Base-by-base conservation (phyloP, 2,329 filamentous ascomycete species). In the Mollisia scopiformis region DNA sequence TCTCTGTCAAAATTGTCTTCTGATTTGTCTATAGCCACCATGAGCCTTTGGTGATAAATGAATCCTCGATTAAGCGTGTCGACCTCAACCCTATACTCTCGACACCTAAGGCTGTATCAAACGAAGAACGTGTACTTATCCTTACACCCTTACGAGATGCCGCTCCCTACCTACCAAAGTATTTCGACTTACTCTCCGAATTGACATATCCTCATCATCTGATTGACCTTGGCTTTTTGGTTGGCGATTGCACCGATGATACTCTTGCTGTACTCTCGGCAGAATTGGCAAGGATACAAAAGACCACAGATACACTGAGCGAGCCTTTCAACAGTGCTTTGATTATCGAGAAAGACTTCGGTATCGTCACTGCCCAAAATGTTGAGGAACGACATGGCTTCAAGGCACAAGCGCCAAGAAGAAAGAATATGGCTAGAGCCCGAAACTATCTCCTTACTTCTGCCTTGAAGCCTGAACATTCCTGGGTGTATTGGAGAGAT, bases 401-500 rank as follows among this genome's bases (percentile, higher is more conserved):
- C 71, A 88, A 87, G 61, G 93, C 92, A 1, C 95, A 99, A 74
- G 95, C 89, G 1, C 93, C 94, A 6, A 87, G 95, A 65, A 88
- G 95, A 67, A 98, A 94, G 79, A 87, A 89, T 35, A 93, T 99
- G 85, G 95, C 90, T 49, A 88, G 84, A 68, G 95, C 95, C 28
- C 87, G 95, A 69, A 99, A 99, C 76, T 99, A 96, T 76, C 82
- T 99, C 21, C 85, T 99, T 1, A 86, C 88, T 31, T 83, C 92
- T 0, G 89, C 95, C 2, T 75, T 99, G 71, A 96, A 96, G 79
- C 88, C 93, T 0, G 93, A 98, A 63, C 95, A 99, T 75, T 94
- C 93, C 8, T 99, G 95, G 95, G 93, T 98, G 8, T 98, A 97
- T 76, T 99, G 95, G 95, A 87, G 95, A 62, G 95, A 99, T 75